Evolutionary conservation across 306 rosid species (phyloP).

Genomic region (Castanea crenata): DNA sequence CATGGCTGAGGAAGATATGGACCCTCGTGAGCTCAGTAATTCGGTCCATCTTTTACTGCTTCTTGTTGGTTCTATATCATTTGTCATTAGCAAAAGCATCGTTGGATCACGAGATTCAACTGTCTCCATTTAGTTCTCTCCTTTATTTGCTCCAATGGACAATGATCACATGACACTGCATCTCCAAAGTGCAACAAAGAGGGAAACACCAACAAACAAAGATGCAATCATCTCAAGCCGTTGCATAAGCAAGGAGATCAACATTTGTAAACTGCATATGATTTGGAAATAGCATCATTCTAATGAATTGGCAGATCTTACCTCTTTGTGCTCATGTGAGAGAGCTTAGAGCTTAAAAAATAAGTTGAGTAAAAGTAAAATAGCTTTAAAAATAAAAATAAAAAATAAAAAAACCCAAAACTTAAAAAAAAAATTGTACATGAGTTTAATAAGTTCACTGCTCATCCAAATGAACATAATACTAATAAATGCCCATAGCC

Average conservation of each 20-base stretch:
- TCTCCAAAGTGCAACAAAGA: not conserved
- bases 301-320: not conserved
- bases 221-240: not conserved
- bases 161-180: constrained; percentile 33
- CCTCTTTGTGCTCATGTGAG: not conserved
- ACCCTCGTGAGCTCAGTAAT: not conserved
- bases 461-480: too few species aligned
- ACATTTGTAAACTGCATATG: not conserved
- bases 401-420: too few species aligned
- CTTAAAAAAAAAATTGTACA: too few species aligned
- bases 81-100: constrained; percentile 18
- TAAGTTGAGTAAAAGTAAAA: too few species aligned
- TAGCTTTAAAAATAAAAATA: too few species aligned
- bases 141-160: not conserved
- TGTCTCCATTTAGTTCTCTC: not conserved
- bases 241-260: not conserved
- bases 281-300: not conserved
- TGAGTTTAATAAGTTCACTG: too few species aligned
- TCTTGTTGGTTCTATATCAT: constrained; percentile 8
- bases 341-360: too few species aligned
- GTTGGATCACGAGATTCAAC: constrained; percentile 36
- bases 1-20: constrained; percentile 7
- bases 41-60: not conserved
- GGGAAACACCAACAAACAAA: not conserved
- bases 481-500: not conserved